Percentiles rank a stretch among this genome's conserved stretches.
phyloP scores from a whole-genome alignment of 164 flowering plant genomes.

The Aristolochia contorta region DNA sequence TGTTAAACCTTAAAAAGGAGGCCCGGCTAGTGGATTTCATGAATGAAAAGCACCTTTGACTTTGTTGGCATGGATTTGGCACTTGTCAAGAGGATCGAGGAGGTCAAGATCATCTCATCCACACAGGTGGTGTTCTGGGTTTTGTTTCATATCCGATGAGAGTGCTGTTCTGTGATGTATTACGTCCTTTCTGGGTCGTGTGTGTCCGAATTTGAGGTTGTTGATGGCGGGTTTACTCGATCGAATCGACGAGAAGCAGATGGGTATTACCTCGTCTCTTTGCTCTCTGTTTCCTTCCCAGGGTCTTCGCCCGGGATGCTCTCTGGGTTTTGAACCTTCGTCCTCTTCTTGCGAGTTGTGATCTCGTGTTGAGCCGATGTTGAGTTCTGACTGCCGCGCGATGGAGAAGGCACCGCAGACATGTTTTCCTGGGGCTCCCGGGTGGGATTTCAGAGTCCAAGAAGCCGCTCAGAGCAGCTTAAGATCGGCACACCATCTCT shows the following conservation, averaged over 20 bases:
- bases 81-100: neutral
- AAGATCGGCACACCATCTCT: slow-evolving; percentile 16
- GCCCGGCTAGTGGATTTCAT: slow-evolving; percentile 7
- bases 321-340: neutral
- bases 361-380: neutral
- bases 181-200: slow-evolving; percentile 5
- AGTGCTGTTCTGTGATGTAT: slow-evolving; percentile 3
- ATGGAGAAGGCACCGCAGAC: slow-evolving; percentile 13
- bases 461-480: slow-evolving; percentile 27
- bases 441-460: slow-evolving; percentile 19
- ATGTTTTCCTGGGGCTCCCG: slow-evolving; percentile 11
- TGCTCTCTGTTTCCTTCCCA: neutral
- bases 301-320: neutral
- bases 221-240: slow-evolving; percentile 3
- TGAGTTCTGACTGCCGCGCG: neutral
- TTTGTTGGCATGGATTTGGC: slow-evolving; percentile 3
- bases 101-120: neutral
- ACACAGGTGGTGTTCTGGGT: slow-evolving; percentile 1
- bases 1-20: neutral
- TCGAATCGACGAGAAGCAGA: slow-evolving; percentile 2
- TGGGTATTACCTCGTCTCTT: neutral
- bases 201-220: slow-evolving; percentile 1
- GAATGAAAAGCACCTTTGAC: slow-evolving; percentile 14
- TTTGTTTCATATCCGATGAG: slow-evolving; percentile 3
- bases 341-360: neutral